Evolutionary conservation across 2,329 filamentous ascomycete genomes (phyloP).

Genomic region (Colletotrichum sp.): DNA sequence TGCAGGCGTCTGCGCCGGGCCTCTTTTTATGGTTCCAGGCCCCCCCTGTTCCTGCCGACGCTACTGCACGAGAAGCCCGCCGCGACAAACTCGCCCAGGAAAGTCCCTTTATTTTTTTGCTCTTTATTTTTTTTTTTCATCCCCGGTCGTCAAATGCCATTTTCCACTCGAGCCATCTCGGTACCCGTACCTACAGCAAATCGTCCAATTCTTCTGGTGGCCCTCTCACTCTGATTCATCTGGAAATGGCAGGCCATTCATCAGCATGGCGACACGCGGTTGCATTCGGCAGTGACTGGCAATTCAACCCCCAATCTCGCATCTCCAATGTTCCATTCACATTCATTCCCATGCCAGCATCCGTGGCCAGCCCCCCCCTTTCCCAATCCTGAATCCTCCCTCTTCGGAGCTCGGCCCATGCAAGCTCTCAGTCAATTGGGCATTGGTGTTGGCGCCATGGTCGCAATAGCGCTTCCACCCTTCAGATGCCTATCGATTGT

Average conservation of each 20-base stretch:
- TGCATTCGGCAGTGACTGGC: neutral
- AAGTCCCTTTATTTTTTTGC: neutral
- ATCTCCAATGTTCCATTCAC: neutral
- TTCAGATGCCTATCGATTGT: neutral
- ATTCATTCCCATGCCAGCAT: neutral
- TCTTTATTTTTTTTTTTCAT: neutral
- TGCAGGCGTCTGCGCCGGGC: slow-evolving; percentile 18
- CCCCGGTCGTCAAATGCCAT: neutral
- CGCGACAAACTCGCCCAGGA: slow-evolving; percentile 6
- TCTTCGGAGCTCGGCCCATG: neutral
- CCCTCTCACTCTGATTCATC: neutral
- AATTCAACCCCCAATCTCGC: neutral
- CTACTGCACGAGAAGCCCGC: slow-evolving; percentile 16
- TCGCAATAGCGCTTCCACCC: neutral
- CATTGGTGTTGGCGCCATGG: neutral
- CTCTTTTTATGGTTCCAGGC: slow-evolving; percentile 20
- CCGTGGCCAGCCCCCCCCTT: neutral
- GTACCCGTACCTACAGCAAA: neutral
- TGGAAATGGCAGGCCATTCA: neutral
- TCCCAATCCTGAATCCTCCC: neutral
- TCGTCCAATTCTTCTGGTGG: neutral
- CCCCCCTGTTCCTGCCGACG: slow-evolving; percentile 12
- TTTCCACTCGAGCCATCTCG: neutral
- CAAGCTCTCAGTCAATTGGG: neutral
- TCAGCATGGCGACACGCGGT: neutral